These are phyloP conservation scores for Boletus sp. DNA, from an alignment of 768 basidiomycete species.

Conservation along the genomic window DNA sequence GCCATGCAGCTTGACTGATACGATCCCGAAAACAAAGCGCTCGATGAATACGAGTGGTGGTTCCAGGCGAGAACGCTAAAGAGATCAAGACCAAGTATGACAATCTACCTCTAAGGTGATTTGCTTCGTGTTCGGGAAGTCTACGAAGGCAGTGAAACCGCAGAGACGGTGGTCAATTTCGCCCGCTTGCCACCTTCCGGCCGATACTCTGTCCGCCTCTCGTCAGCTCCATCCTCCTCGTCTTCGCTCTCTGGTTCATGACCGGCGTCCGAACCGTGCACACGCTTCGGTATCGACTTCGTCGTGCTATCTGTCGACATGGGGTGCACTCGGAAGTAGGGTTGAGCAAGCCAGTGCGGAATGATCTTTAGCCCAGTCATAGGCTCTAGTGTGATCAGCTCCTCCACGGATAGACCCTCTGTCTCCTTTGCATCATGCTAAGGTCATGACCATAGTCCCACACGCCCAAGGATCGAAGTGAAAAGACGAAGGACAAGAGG, in stretches of 20 bases:
- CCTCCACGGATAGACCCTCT: constrained; percentile 30
- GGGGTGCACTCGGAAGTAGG: constrained; percentile 45
- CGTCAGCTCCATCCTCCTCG: neutral
- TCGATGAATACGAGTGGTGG: too few relatives aligned
- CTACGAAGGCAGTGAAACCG: neutral
- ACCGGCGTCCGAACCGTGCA: neutral
- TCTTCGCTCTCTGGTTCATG: neutral
- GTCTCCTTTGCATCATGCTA: constrained; percentile 49
- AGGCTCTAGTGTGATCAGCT: constrained; percentile 42
- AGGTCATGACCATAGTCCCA: neutral
- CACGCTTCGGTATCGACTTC: constrained; percentile 9
- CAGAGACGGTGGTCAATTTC: constrained; percentile 1
- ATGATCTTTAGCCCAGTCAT: constrained; percentile 50
- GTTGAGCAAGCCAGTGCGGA: constrained; percentile 73
- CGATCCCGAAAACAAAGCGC: too few relatives aligned
- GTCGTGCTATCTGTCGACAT: neutral
- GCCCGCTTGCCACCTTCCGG: constrained; percentile 10
- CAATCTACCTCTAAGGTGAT: too few relatives aligned
- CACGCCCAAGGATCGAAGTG: neutral
- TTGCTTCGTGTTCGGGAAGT: too few relatives aligned
- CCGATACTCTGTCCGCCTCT: neutral
- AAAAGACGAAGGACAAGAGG: neutral
- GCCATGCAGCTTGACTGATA: too few relatives aligned
- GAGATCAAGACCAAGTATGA: too few relatives aligned
- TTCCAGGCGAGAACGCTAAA: too few relatives aligned